A percentile compares a stretch with the other conserved stretches of the same genome.
phyloP scores from a whole-genome alignment of 371 early-diverging fungal species.

The Chytridium lagenaria region DNA sequence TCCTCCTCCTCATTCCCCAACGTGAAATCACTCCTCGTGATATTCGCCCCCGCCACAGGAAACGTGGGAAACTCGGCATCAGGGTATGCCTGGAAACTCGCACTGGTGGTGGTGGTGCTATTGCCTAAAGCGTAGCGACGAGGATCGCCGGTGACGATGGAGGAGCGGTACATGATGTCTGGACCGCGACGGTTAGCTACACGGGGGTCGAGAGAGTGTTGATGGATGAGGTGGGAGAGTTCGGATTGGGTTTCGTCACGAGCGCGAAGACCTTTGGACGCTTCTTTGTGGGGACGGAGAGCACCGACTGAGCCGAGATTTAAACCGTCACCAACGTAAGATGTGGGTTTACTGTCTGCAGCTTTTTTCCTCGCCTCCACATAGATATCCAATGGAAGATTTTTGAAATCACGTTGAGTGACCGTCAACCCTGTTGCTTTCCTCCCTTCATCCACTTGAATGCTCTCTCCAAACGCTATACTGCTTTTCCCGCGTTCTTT shows the following conservation, averaged over 20 bases:
- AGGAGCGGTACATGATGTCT: conserved; percentile 24
- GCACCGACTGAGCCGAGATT: conserved; percentile 18
- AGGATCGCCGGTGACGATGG: conserved; percentile 48
- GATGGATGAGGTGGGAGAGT: not conserved
- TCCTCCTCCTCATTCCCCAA: conserved; percentile 28
- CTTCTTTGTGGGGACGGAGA: conserved; percentile 5
- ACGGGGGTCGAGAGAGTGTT: not conserved
- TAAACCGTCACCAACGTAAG: conserved; percentile 11
- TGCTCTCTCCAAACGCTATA: conserved; percentile 29
- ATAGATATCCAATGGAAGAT: not conserved
- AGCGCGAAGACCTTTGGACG: not conserved
- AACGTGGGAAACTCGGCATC: conserved; percentile 36
- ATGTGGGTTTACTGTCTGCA: conserved; percentile 13
- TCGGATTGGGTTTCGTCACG: not conserved
- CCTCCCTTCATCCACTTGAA: not conserved
- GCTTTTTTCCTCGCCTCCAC: conserved; percentile 17
- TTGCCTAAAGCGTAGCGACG: conserved; percentile 23
- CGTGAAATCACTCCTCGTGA: conserved; percentile 40
- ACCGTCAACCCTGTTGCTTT: conserved; percentile 25
- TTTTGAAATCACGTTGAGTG: conserved; percentile 27
- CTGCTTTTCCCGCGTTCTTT: conserved; percentile 21
- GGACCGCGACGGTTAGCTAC: not conserved
- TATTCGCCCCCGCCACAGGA: conserved; percentile 47
- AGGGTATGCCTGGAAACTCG: conserved; percentile 33
- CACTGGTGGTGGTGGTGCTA: conserved; percentile 32